These are phyloP conservation scores for Scenedesmus sp. DNA, from an alignment of 163 green algal species.

Conservation along the genomic window DNA sequence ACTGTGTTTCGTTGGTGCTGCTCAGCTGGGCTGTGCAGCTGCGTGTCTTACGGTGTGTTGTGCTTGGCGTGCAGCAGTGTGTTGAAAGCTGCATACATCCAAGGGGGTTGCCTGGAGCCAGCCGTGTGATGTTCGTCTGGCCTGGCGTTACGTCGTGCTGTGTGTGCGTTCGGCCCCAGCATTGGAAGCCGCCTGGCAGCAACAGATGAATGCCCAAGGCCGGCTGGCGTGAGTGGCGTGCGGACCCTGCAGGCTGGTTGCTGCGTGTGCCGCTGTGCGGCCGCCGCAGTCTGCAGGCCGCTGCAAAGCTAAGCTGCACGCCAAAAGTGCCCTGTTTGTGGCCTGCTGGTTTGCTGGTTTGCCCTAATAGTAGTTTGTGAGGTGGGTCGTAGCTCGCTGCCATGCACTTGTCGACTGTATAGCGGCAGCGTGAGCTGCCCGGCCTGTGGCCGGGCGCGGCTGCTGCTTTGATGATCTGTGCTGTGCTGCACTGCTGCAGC, in stretches of 20 bases:
- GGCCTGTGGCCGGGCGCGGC: not conserved
- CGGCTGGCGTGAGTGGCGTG: not conserved
- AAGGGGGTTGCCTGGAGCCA: not conserved
- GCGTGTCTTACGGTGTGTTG: not conserved
- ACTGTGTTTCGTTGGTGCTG: not conserved
- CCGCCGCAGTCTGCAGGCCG: not conserved
- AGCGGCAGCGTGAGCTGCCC: not conserved
- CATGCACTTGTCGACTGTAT: conserved; percentile 17
- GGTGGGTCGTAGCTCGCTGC: not conserved
- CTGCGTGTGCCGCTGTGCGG: not conserved
- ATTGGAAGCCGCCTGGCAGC: not conserved
- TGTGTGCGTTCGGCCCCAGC: not conserved
- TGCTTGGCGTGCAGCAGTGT: not conserved
- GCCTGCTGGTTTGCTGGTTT: not conserved
- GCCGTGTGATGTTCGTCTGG: not conserved
- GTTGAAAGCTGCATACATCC: not conserved
- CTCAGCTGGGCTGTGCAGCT: not conserved
- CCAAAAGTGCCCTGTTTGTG: not conserved
- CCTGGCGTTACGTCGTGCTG: not conserved
- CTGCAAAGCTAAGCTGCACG: not conserved
- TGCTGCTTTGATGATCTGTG: not conserved
- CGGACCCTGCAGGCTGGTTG: not conserved
- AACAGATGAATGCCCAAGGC: not conserved
- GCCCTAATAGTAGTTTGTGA: no score
- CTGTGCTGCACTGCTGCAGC: conserved; percentile 1